Evolutionary conservation across 257 asterid genomes (phyloP).

Genomic region (Prunella vulgaris): DNA sequence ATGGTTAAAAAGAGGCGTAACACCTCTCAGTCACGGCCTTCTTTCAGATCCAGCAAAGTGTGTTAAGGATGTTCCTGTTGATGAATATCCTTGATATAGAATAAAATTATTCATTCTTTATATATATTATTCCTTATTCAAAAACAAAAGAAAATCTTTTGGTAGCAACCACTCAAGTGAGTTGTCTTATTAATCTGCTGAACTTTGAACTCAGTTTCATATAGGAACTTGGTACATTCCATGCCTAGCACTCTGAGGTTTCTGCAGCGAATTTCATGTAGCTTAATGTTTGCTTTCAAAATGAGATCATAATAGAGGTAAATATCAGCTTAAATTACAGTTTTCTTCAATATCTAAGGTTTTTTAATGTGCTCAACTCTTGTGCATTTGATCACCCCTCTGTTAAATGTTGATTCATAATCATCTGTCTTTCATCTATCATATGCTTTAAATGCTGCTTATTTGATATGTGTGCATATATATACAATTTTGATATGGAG

Average conservation of each 20-base stretch:
- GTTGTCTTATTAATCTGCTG: neutral
- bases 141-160: neutral
- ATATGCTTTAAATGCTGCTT: neutral
- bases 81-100: slow-evolving; percentile 6
- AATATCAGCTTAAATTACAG: neutral
- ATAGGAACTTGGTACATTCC: neutral
- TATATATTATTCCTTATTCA: slow-evolving; percentile 5
- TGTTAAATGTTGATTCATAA: neutral
- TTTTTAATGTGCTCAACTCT: neutral
- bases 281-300: neutral
- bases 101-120: slow-evolving; percentile 12
- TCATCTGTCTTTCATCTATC: neutral
- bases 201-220: slow-evolving; percentile 11
- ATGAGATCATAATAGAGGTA: neutral
- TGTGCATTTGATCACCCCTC: neutral
- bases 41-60: slow-evolving; percentile 45
- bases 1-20: slow-evolving; percentile 59
- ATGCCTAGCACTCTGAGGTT: neutral
- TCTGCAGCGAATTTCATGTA: neutral
- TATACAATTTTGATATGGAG: too few species aligned
- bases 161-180: neutral
- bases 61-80: slow-evolving; percentile 50
- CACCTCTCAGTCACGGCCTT: slow-evolving; percentile 52
- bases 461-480: neutral
- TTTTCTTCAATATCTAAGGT: neutral